These are phyloP conservation scores for Cutaneotrichosporon sp. DNA, from an alignment of 1,284 basidiomycete genomes.

Conservation along the genomic window DNA sequence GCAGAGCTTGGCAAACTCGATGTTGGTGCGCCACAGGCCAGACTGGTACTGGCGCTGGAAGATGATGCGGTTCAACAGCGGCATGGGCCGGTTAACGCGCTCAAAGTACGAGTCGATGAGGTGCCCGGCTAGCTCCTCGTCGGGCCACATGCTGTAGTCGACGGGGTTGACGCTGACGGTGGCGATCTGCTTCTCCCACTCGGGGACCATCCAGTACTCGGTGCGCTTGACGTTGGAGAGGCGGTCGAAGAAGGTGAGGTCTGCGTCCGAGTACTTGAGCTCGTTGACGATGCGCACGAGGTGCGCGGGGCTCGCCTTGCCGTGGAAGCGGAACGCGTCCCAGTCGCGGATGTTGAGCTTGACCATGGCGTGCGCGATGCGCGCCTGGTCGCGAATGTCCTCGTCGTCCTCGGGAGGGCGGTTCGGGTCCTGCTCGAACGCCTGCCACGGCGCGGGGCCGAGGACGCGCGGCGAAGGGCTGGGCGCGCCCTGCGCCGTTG, in stretches of 20 bases:
- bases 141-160: slow-evolving; percentile 50
- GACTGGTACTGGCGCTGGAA: slow-evolving; percentile 67
- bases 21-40: slow-evolving; percentile 62
- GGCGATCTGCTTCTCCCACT: slow-evolving; percentile 52
- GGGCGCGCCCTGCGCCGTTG: slow-evolving; percentile 26
- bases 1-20: slow-evolving; percentile 67
- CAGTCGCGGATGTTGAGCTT: slow-evolving; percentile 47
- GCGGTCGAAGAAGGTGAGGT: slow-evolving; percentile 33
- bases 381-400: slow-evolving; percentile 26
- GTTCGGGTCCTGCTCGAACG: slow-evolving; percentile 39
- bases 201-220: slow-evolving; percentile 51
- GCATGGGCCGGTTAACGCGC: slow-evolving; percentile 63
- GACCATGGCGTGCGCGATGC: slow-evolving; percentile 36
- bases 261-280: slow-evolving; percentile 58
- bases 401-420: slow-evolving; percentile 31
- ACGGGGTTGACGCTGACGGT: slow-evolving; percentile 40
- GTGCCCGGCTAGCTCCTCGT: slow-evolving; percentile 60
- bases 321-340: slow-evolving; percentile 62
- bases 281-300: slow-evolving; percentile 67
- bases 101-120: slow-evolving; percentile 73
- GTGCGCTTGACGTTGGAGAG: slow-evolving; percentile 37
- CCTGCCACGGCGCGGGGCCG: slow-evolving; percentile 38
- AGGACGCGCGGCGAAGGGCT: slow-evolving; percentile 34
- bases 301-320: slow-evolving; percentile 68
- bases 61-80: slow-evolving; percentile 74